Evolutionary conservation across 169 alveolate genomes (phyloP).

Genomic region (Theileria luwenshuni): DNA sequence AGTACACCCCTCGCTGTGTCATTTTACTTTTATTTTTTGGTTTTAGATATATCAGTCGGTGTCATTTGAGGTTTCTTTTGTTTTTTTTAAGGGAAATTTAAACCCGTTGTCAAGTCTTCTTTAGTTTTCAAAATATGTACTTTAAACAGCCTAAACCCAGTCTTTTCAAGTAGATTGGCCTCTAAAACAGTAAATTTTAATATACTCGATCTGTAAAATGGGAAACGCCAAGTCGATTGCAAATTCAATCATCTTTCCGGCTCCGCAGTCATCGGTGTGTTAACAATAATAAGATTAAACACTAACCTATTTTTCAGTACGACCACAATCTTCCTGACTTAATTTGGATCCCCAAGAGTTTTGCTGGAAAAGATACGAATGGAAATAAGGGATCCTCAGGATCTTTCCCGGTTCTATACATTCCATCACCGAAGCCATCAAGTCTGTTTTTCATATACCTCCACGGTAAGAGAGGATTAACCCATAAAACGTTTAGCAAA

Average conservation of each 20-base stretch:
- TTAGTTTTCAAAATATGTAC: no score
- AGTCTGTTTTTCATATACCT: slow-evolving; percentile 44
- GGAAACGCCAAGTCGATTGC: slow-evolving; percentile 52
- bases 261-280: slow-evolving; percentile 64
- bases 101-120: no score
- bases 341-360: slow-evolving; percentile 65
- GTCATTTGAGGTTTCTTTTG: no score
- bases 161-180: not conserved
- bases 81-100: no score
- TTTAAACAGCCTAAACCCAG: no score
- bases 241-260: slow-evolving; percentile 66
- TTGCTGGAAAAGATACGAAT: slow-evolving; percentile 33
- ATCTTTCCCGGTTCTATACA: slow-evolving; percentile 63
- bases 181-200: slow-evolving; percentile 13
- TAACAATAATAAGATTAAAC: not conserved
- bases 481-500: slow-evolving; percentile 45
- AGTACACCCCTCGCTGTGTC: no score
- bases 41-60: no score
- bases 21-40: no score
- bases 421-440: slow-evolving; percentile 53
- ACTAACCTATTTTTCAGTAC: slow-evolving; percentile 28
- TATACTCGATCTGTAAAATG: slow-evolving; percentile 16
- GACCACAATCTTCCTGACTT: slow-evolving; percentile 51
- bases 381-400: slow-evolving; percentile 27
- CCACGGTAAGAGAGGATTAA: slow-evolving; percentile 48